Base-by-base conservation (phyloP, 371 early-diverging fungal species). In the Encephalitozoon romaleae region DNA sequence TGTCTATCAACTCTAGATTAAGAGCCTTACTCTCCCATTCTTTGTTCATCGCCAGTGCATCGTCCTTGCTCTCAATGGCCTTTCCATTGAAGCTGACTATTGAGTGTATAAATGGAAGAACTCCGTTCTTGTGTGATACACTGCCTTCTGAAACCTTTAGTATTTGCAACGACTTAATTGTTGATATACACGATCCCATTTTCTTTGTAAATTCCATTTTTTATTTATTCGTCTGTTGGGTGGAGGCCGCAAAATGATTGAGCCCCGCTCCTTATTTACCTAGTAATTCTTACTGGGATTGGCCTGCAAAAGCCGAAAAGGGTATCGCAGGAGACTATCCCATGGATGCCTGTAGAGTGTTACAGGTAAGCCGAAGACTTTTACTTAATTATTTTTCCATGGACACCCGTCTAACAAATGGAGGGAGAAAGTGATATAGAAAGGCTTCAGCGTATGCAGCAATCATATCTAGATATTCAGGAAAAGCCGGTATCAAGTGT, bases 91-190 rank as follows among this genome's bases (percentile, higher is more conserved):
- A 54, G 52, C 70, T 25, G 25, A 54, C 15, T 21, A 82, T 77
- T 9, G 71, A 78, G 43, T 82, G 76, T n/a, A 82, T 63, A 30
- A 78, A 71, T 25, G 82, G 82, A 55, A 82, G 59, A 64, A 82
- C 28, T 38, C 74, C 67, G 26, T 28, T 28, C 54, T 39, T 59
- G 68, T 79, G 70, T 6, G 79, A 69, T 42, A 74, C 42, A 18
- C 73, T 70, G 15, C 51, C 54, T 18, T 71, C 45, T n/a, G 72
- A 64, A 34, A 82, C 71, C 63, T 73, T 74, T n/a, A 82, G 55
- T 26, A 82, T 76, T 51, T 82, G 82, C 39, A 82, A 45, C 28
- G 77, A 23, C 30, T 45, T 34, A 26, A 68, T 64, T 25, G 52
- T 59, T 55, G 75, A 74, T 34, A 47, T 3, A 21, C 55, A 59